These are phyloP conservation scores for Chamaecyparis obtusa DNA, from an alignment of 75 land plant species.

Conservation along the genomic window DNA sequence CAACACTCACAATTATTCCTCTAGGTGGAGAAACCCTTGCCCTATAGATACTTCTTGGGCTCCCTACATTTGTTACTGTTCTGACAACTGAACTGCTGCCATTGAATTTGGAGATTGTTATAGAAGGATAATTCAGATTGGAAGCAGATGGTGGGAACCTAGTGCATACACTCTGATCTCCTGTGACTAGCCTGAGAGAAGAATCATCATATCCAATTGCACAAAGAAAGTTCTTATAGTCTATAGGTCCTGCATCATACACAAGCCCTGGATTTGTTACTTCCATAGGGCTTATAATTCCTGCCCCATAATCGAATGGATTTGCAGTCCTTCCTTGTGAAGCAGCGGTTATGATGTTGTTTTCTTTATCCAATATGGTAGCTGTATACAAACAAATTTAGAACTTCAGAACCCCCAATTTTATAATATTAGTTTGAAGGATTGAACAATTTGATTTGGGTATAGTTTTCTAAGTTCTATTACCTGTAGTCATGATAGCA, in stretches of 20 bases:
- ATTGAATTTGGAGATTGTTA: constrained; percentile 50
- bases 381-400: constrained; percentile 44
- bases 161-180: constrained; percentile 45
- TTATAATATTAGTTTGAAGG: not conserved
- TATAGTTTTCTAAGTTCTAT: not conserved
- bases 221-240: constrained; percentile 69
- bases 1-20: constrained; percentile 60
- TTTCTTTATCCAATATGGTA: constrained; percentile 37
- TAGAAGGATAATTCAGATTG: constrained; percentile 77
- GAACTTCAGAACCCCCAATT: not conserved
- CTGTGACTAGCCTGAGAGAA: constrained; percentile 46
- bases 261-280: constrained; percentile 64
- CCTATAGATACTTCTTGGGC: constrained; percentile 39
- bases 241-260: constrained; percentile 45
- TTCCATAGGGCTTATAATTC: constrained; percentile 48
- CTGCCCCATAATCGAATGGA: constrained; percentile 67
- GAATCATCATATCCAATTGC: constrained; percentile 58
- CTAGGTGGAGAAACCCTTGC: constrained; percentile 48
- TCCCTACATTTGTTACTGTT: constrained; percentile 85
- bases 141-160: constrained; percentile 18
- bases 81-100: constrained; percentile 34
- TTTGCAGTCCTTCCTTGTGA: constrained; percentile 50
- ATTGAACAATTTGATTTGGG: not conserved
- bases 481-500: constrained; percentile 76
- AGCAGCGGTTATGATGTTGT: constrained; percentile 33